These are phyloP conservation scores for Imleria badia DNA, from an alignment of 768 basidiomycete species.

Conservation along the genomic window DNA sequence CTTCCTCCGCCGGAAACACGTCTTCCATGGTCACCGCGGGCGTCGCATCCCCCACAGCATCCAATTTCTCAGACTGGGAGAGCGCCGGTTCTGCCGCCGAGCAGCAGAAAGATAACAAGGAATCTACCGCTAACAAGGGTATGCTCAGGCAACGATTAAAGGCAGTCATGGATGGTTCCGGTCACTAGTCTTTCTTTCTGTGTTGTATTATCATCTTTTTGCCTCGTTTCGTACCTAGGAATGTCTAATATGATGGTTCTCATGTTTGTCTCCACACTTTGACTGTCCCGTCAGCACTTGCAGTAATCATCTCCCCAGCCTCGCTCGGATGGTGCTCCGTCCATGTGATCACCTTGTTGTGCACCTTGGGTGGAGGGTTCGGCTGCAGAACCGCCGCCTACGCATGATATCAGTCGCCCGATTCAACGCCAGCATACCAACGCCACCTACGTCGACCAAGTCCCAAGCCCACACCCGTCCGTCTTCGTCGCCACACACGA, in stretches of 20 bases:
- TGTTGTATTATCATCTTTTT: conserved; percentile 23
- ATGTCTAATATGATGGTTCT: background rate
- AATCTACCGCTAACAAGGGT: conserved; percentile 12
- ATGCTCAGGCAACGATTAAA: conserved; percentile 32
- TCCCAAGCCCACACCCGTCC: conserved; percentile 94
- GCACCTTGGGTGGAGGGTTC: conserved; percentile 74
- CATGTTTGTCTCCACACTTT: conserved; percentile 77
- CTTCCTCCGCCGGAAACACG: conserved; percentile 12
- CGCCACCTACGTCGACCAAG: conserved; percentile 70
- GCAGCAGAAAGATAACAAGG: conserved; percentile 18
- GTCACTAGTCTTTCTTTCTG: conserved; percentile 12
- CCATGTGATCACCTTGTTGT: conserved; percentile 88
- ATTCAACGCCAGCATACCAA: background rate
- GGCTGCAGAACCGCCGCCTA: conserved; percentile 72
- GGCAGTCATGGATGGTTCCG: conserved; percentile 29
- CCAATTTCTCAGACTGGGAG: conserved; percentile 31
- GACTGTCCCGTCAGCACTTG: conserved; percentile 87
- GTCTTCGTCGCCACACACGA: conserved; percentile 88
- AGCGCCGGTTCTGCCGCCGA: conserved; percentile 27
- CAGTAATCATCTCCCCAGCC: conserved; percentile 80
- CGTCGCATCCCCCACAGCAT: conserved; percentile 28
- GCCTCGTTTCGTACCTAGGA: background rate
- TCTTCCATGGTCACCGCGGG: conserved; percentile 27
- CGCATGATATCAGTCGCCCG: background rate
- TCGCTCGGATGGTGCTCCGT: conserved; percentile 86